Percentiles rank a stretch among this genome's conserved stretches.
phyloP scores from a whole-genome alignment of 1,139 yeast species.

The Saccharomyces pastorianus region DNA sequence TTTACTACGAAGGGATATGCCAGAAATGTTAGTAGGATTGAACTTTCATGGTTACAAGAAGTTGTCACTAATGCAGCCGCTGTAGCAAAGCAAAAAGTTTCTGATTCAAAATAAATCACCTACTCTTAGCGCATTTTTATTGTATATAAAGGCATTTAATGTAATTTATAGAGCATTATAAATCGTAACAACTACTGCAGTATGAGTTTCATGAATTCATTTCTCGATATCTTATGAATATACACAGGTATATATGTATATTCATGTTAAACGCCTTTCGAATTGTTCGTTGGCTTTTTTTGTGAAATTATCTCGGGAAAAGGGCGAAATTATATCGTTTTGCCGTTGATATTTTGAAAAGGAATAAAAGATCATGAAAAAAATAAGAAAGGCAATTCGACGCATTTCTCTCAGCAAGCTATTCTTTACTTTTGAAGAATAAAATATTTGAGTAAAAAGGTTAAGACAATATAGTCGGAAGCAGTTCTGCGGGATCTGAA shows the following conservation, averaged over 20 bases:
- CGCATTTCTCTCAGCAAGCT: neutral
- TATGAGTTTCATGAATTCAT: neutral
- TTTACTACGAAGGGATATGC: slow-evolving; percentile 92
- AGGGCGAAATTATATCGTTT: neutral
- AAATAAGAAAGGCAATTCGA: neutral
- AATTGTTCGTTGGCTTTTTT: neutral
- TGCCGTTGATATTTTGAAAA: neutral
- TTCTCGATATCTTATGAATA: neutral
- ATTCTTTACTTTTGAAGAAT: neutral
- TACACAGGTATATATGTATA: neutral
- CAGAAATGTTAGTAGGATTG: slow-evolving; percentile 75
- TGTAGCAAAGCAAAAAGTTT: slow-evolving; percentile 13
- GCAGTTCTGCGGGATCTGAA: neutral
- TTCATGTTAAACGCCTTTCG: neutral
- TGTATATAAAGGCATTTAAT: neutral
- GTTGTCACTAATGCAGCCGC: slow-evolving; percentile 37
- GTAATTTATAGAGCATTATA: neutral
- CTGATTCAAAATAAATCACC: neutral
- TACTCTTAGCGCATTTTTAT: neutral
- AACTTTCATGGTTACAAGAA: slow-evolving; percentile 80
- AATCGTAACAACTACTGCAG: neutral
- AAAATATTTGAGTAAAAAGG: neutral
- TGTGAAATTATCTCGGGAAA: neutral
- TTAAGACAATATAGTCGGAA: neutral
- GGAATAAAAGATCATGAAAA: neutral